These are phyloP conservation scores for Lippia alba DNA, from an alignment of 305 asterid species.

Conservation along the genomic window DNA sequence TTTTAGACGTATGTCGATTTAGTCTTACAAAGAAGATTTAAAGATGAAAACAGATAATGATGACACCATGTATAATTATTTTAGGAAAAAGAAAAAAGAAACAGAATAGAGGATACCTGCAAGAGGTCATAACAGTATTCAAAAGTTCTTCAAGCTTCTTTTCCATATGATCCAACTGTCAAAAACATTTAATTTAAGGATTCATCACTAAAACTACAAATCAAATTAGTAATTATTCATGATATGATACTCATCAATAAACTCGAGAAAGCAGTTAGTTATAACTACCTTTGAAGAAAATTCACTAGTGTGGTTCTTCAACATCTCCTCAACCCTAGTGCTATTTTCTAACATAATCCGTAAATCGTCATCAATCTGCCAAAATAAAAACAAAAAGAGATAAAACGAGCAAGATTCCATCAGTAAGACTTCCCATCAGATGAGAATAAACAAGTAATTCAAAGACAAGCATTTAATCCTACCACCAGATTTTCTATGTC, in stretches of 20 bases:
- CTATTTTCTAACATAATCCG: slow-evolving; percentile 54
- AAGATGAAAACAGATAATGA: background rate
- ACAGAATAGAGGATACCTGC: slow-evolving; percentile 57
- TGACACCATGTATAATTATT: slow-evolving; percentile 14
- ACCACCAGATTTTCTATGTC: slow-evolving; percentile 37
- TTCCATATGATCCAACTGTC: slow-evolving; percentile 79
- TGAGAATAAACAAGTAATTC: background rate
- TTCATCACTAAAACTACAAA: slow-evolving; percentile 5
- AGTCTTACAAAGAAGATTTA: background rate
- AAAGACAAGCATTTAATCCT: slow-evolving; percentile 14
- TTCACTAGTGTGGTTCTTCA: slow-evolving; percentile 54
- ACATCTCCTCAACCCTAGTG: slow-evolving; percentile 58
- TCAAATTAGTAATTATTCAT: background rate
- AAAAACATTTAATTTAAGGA: slow-evolving; percentile 15
- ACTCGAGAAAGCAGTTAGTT: slow-evolving; percentile 8
- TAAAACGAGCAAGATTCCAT: slow-evolving; percentile 12
- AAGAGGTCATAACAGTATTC: slow-evolving; percentile 54
- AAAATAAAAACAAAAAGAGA: slow-evolving; percentile 23
- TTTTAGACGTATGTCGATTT: too few relatives aligned
- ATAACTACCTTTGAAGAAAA: slow-evolving; percentile 52
- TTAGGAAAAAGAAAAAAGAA: background rate
- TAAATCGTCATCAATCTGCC: slow-evolving; percentile 68
- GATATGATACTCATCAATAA: background rate
- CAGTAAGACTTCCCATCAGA: background rate
- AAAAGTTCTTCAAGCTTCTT: slow-evolving; percentile 73